A percentile compares a stretch with the other conserved stretches of the same genome.
Conservation (phyloP, 2,329 filamentous ascomycete genomes). For the Diaporthe capsici region DNA sequence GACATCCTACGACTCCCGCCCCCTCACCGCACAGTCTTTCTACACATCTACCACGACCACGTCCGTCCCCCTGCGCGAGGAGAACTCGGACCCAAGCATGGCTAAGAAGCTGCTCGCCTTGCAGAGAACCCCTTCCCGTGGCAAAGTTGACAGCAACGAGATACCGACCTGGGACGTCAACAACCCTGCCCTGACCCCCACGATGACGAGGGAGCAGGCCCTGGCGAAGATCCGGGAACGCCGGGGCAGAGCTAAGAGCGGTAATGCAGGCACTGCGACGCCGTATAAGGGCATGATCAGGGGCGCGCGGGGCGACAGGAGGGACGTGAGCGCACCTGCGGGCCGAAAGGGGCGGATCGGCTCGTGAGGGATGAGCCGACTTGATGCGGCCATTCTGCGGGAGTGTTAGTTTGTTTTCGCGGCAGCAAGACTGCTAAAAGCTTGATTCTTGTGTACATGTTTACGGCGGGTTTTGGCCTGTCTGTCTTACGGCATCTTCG, state of each 20-base stretch:
- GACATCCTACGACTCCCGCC: conserved; percentile 49
- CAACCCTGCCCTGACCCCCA: conserved; percentile 73
- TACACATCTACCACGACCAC: conserved; percentile 66
- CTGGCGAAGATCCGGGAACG: conserved; percentile 82
- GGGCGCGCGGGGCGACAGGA: conserved; percentile 56
- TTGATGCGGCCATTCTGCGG: not conserved
- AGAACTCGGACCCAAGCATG: conserved; percentile 59
- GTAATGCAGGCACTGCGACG: conserved; percentile 73
- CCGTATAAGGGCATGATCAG: conserved; percentile 71
- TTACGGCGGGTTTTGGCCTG: not conserved
- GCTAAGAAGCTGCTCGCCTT: conserved; percentile 56
- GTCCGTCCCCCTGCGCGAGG: conserved; percentile 65
- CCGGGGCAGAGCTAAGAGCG: conserved; percentile 78
- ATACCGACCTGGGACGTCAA: conserved; percentile 65
- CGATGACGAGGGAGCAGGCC: conserved; percentile 80
- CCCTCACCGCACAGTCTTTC: conserved; percentile 62
- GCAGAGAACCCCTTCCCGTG: conserved; percentile 60
- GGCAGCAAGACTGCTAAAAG: conserved; percentile 18
- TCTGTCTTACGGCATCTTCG: conserved; percentile 33
- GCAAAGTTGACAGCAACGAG: conserved; percentile 44
- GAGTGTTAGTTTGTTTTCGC: too few relatives aligned
- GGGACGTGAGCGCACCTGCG: conserved; percentile 63
- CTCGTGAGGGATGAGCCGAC: conserved; percentile 3
- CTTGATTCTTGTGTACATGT: conserved; percentile 16
- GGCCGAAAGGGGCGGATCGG: conserved; percentile 39